Base-by-base conservation (phyloP, 2,329 filamentous ascomycete species). In the Fusarium sp. region DNA sequence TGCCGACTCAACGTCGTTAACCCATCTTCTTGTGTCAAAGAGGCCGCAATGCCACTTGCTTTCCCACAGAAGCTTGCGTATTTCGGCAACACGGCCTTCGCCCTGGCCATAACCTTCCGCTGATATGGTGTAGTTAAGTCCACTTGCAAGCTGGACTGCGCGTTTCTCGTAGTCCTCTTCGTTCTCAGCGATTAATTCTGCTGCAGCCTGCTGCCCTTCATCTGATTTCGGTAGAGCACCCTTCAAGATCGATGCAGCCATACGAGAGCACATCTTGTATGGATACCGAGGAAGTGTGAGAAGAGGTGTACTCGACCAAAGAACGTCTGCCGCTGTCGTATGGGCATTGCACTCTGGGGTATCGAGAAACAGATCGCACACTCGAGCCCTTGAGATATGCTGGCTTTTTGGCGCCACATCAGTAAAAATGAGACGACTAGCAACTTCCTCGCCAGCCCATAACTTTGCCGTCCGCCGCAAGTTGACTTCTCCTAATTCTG, bases 191-290 rank as follows among this genome's bases (percentile, higher is more conserved):
- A 97, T 93, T 28, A 99, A 84, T 58, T 97, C 93, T 19, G 80
- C 77, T 1, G 90, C 90, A 1, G 91, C 92, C 57, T 81, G 82
- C 8, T 82, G 80, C 4, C 95, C 94, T n/a, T 88, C 87, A 2
- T 83, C 79, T 1, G 83, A 85, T 68, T 89, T 90, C 0, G 96
- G 96, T 5, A 99, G 81, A 0, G 96, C 96, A 17, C 96, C 96
- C 67, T 89, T 92, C 28, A 99, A 84, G 56, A 99, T 98, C 12
- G 93, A 97, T 8, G 96, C 94, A 8, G 95, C 96, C 91, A 99
- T 99, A 53, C 96, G 91, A 42, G 93, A 97, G 79, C 96, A 99
- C 96, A 99, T 99, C 80, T 99, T 99, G 81, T 97, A 97, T 49
- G 91, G 88, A 77, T 98, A 97, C 34, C 96, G 88, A 12, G 96